Evolutionary conservation across 805 yeast species (phyloP).

Genomic region (Sugiyamaella marilandica): DNA sequence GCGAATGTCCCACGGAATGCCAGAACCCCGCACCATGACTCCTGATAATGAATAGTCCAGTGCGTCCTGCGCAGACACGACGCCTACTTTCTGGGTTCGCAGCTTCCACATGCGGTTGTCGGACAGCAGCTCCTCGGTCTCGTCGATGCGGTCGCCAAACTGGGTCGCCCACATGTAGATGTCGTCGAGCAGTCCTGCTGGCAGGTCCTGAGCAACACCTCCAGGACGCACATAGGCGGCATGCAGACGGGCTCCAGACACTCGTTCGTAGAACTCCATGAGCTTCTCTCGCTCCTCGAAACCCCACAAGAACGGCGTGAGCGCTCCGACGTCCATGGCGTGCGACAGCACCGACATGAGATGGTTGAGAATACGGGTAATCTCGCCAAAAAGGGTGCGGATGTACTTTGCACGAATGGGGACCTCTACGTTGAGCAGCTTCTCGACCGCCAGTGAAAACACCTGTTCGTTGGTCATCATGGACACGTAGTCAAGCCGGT

Average conservation of each 20-base stretch:
- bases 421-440: slow-evolving; percentile 75
- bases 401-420: slow-evolving; percentile 82
- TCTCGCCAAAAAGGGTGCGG: slow-evolving; percentile 81
- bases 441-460: slow-evolving; percentile 78
- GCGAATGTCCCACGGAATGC: slow-evolving; percentile 81
- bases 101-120: slow-evolving; percentile 91
- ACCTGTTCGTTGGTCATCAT: slow-evolving; percentile 93
- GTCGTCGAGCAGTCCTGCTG: slow-evolving; percentile 81
- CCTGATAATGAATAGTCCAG: slow-evolving; percentile 76
- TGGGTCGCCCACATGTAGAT: slow-evolving; percentile 96
- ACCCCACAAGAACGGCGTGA: slow-evolving; percentile 92
- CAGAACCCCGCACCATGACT: slow-evolving; percentile 88
- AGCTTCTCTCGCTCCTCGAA: slow-evolving; percentile 89
- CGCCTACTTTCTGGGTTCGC: slow-evolving; percentile 77
- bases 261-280: slow-evolving; percentile 90
- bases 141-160: slow-evolving; percentile 89
- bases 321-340: slow-evolving; percentile 93
- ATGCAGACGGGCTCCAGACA: slow-evolving; percentile 85
- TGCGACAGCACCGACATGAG: slow-evolving; percentile 82
- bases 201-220: slow-evolving; percentile 85
- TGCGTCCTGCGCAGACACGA: slow-evolving; percentile 81
- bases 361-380: slow-evolving; percentile 78
- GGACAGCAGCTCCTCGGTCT: slow-evolving; percentile 81
- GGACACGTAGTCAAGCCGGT: slow-evolving; percentile 73
- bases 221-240: slow-evolving; percentile 88